phyloP scores from a whole-genome alignment of 2,329 filamentous ascomycete genomes.

The Colletotrichum tofieldiae region DNA sequence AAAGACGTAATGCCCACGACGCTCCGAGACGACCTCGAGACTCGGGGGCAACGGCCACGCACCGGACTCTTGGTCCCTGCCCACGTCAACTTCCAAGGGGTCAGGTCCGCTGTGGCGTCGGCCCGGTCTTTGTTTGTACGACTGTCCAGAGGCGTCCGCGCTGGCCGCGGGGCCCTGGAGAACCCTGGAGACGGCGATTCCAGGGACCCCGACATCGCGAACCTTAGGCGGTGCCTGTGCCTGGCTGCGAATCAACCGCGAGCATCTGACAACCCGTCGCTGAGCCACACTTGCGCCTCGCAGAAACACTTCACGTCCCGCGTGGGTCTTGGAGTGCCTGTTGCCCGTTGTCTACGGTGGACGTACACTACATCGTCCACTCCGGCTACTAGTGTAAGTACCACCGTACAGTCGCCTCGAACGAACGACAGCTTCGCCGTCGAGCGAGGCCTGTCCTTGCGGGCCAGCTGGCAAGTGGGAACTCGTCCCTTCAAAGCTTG shows the following conservation, averaged over 20 bases:
- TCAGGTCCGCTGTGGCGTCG: constrained; percentile 20
- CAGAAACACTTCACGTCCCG: not conserved
- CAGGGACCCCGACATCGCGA: constrained; percentile 11
- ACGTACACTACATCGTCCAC: not conserved
- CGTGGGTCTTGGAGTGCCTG: too few relatives aligned
- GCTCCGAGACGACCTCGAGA: not conserved
- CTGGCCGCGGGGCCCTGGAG: constrained; percentile 16
- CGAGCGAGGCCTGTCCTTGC: constrained; percentile 17
- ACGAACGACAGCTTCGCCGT: constrained; percentile 7
- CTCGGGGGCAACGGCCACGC: not conserved
- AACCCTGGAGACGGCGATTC: constrained; percentile 9
- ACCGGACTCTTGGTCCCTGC: not conserved
- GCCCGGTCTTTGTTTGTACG: not conserved
- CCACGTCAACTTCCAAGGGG: constrained; percentile 29
- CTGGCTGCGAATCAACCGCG: not conserved
- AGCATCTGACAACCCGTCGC: not conserved
- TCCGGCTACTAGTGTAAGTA: too few relatives aligned
- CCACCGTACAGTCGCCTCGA: not conserved
- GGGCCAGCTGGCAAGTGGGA: constrained; percentile 31
- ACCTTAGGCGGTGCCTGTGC: not conserved
- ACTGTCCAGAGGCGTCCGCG: constrained; percentile 5
- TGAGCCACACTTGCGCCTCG: constrained; percentile 35
- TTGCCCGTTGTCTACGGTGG: not conserved
- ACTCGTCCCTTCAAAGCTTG: constrained; percentile 3
- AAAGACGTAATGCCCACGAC: not conserved